Evolutionary conservation across 202 grass and related monocot species (phyloP).

Genomic region (Eragrostis tef): DNA sequence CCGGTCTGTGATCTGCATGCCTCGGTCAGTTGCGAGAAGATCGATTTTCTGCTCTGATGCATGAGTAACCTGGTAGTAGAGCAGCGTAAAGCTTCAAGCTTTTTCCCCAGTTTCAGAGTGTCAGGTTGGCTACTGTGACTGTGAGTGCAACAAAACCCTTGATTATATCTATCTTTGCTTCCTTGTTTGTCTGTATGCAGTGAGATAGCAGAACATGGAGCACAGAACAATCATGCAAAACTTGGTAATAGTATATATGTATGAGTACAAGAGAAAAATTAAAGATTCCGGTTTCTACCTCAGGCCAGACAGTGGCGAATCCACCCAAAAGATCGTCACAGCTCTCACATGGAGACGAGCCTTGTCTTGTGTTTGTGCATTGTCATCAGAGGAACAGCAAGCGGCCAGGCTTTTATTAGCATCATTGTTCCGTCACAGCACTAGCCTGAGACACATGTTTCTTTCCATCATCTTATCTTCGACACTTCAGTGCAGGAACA

Average conservation of each 20-base stretch:
- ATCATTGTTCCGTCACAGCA: constrained; percentile 8
- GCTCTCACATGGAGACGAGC: constrained; percentile 27
- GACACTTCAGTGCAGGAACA: neutral
- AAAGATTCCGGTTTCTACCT: constrained; percentile 6
- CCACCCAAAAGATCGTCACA: constrained; percentile 43
- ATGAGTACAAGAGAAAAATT: neutral
- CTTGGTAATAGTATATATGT: neutral
- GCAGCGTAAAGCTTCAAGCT: constrained; percentile 30
- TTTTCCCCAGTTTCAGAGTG: constrained; percentile 29
- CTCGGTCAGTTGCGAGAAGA: constrained; percentile 43
- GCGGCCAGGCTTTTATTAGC: constrained; percentile 26
- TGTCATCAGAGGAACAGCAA: constrained; percentile 39
- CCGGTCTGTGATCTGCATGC: constrained; percentile 2
- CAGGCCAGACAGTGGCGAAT: constrained; percentile 14
- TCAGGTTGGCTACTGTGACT: neutral
- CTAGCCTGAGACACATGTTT: neutral
- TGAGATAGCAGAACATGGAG: neutral
- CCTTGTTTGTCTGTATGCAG: neutral
- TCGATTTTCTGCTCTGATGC: constrained; percentile 11
- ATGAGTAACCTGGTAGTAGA: constrained; percentile 26
- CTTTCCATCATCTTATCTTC: constrained; percentile 10
- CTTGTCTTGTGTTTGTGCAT: constrained; percentile 54
- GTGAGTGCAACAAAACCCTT: neutral
- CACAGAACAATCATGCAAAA: constrained; percentile 32
- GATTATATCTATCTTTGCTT: neutral